These are phyloP conservation scores for Hyaloraphidium curvatum DNA, from an alignment of 192 early-diverging fungal genomes.

Conservation along the genomic window DNA sequence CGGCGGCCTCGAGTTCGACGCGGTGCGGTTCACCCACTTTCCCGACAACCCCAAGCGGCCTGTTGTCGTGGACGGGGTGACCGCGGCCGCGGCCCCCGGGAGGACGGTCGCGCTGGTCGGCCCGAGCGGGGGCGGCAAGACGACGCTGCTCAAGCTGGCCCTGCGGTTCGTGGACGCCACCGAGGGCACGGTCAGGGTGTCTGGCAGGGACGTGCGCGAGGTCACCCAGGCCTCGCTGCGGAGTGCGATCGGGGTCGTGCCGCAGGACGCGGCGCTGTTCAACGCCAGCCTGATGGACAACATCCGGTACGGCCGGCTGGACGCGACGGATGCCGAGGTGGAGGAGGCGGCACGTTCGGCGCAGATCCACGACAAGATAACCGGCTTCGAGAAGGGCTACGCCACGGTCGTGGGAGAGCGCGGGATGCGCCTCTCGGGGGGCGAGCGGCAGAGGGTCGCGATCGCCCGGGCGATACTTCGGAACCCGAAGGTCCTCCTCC, in stretches of 20 bases:
- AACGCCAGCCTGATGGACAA: conserved; percentile 91
- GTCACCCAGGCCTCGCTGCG: conserved; percentile 56
- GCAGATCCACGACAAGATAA: conserved; percentile 63
- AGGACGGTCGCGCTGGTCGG: conserved; percentile 62
- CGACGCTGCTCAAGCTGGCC: conserved; percentile 10
- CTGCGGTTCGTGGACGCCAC: conserved; percentile 60
- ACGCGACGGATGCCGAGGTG: conserved; percentile 49
- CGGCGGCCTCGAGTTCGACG: conserved; percentile 50
- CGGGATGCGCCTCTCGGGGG: conserved; percentile 22
- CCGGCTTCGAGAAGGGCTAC: conserved; percentile 47
- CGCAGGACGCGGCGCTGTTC: conserved; percentile 90
- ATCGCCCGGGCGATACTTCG: conserved; percentile 3
- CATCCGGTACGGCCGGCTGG: conserved; percentile 53
- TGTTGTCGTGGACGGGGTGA: conserved; percentile 43
- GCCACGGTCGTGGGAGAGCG: conserved; percentile 44
- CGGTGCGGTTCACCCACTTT: too few species aligned
- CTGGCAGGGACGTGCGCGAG: conserved; percentile 55
- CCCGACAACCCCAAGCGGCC: conserved; percentile 45
- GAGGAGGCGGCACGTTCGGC: conserved; percentile 47
- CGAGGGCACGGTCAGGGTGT: conserved; percentile 61
- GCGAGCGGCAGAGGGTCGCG: conserved; percentile 5
- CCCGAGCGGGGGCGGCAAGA: conserved; percentile 47
- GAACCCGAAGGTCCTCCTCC: conserved; percentile 2
- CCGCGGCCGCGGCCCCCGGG: conserved; percentile 44
- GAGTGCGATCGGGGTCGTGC: conserved; percentile 74